Base-by-base conservation (phyloP, 805 yeast species). In the Brettanomyces sp. region DNA sequence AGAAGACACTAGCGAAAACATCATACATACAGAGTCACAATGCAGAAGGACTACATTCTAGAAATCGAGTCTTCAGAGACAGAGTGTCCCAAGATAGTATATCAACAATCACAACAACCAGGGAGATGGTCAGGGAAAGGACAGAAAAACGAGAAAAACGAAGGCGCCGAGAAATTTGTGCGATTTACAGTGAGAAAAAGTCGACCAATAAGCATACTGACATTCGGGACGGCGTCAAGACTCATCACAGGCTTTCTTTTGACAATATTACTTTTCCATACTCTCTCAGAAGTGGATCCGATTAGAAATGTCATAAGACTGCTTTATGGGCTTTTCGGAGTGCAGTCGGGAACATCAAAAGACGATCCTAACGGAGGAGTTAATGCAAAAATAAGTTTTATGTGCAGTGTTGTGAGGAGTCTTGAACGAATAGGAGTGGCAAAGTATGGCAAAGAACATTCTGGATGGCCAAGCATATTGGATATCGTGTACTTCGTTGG, bases 21-120 rank as follows among this genome's bases (percentile, higher is more conserved):
- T 28, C 32, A 28, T 7, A 13, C 12, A 23, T 18, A 18, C 18
- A 18, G 18, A 18, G 18, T 18, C 18, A 18, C 18, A 21, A 57
- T 56, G 62, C 45, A 49, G 38, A 56, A 53, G 38, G 59, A 55
- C 40, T 59, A 58, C 47, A 47, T 59, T 36, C 44, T 59, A 24
- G 62, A 58, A 52, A 51, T 59, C 37, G 56, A 54, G 46, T 52
- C 60, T 14, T 58, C 62, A 9, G 55, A 50, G 36, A 37, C 52
- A 3, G 35, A 38, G 24, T 50, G 48, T 42, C 52, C 54, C 3
- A 56, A 55, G 39, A 22, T 51, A 18, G 39, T 57, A 12, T 49
- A 47, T 28, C 60, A 57, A 44, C 34, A 14, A 14, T 32, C 22
- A 23, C 34, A 40, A 14, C n/a, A 28, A 11, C 30, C 8, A 12